Evolutionary conservation across 192 early-diverging fungal genomes (phyloP).

Genomic region (Dispira simplex): DNA sequence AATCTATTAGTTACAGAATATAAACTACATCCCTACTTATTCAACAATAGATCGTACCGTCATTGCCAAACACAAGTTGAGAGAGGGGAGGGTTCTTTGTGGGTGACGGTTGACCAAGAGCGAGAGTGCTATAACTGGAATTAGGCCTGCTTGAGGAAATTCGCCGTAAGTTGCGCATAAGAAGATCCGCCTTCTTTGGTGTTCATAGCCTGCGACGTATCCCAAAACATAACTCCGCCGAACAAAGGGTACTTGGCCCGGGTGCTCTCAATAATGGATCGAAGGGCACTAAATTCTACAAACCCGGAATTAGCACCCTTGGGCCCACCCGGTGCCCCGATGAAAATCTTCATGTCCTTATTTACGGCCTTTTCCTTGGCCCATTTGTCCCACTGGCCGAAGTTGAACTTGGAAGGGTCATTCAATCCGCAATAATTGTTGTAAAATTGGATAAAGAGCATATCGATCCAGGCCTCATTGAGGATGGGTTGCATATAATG

Average conservation of each 20-base stretch:
- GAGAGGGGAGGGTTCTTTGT: no score
- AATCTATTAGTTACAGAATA: no score
- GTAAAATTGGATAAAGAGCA: slow-evolving; percentile 70
- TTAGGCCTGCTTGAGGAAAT: no score
- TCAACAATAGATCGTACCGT: no score
- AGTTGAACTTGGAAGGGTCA: slow-evolving; percentile 45
- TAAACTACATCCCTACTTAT: no score
- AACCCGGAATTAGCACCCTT: slow-evolving; percentile 35
- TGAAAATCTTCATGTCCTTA: slow-evolving; percentile 40
- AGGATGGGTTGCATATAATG: slow-evolving; percentile 41
- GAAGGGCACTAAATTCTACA: slow-evolving; percentile 21
- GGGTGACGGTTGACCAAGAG: no score
- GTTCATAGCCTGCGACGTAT: slow-evolving; percentile 19
- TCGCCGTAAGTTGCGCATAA: not conserved
- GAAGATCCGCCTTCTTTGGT: not conserved
- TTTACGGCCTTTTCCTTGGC: slow-evolving; percentile 35
- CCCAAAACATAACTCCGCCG: slow-evolving; percentile 61
- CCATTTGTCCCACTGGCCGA: slow-evolving; percentile 58
- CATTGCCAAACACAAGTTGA: no score
- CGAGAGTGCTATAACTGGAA: no score
- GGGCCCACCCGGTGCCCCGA: slow-evolving; percentile 39
- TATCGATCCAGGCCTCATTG: slow-evolving; percentile 41
- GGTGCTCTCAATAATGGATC: slow-evolving; percentile 22
- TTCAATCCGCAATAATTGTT: slow-evolving; percentile 58
- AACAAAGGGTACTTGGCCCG: slow-evolving; percentile 26